A percentile compares a stretch with the other conserved stretches of the same genome.
phyloP scores from a whole-genome alignment of 2,329 filamentous ascomycete species.

The Penicillium occitanis region DNA sequence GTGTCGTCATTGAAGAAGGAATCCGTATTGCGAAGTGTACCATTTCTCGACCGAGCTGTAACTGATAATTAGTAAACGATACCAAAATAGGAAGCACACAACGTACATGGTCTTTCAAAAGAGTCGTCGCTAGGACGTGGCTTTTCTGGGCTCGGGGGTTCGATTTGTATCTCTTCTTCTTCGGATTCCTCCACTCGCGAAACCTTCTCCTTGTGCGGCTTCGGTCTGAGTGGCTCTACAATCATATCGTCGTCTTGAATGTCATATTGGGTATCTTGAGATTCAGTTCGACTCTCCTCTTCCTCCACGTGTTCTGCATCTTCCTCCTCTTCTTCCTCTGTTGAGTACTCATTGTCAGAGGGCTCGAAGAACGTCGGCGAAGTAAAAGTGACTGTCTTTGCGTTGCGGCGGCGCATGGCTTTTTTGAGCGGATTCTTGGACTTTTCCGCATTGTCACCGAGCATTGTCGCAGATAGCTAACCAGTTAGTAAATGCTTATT shows the following conservation, averaged over 20 bases:
- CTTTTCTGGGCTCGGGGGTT: constrained; percentile 38
- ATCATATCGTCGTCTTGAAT: constrained; percentile 40
- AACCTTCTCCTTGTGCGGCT: constrained; percentile 40
- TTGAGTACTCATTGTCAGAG: constrained; percentile 81
- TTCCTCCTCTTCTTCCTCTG: constrained; percentile 62
- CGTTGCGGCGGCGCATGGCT: constrained; percentile 75
- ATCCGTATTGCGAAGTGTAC: constrained; percentile 85
- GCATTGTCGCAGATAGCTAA: constrained; percentile 68
- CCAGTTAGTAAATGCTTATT: constrained; percentile 1
- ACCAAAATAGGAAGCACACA: not conserved
- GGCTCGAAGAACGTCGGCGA: constrained; percentile 85
- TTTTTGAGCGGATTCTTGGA: constrained; percentile 79
- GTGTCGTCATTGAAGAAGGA: constrained; percentile 97
- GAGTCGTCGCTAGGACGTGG: constrained; percentile 66
- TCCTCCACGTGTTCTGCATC: constrained; percentile 52
- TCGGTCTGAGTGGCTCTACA: constrained; percentile 47
- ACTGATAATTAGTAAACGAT: constrained; percentile 23
- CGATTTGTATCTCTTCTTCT: constrained; percentile 29
- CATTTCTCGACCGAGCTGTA: constrained; percentile 67
- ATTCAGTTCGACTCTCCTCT: constrained; percentile 37
- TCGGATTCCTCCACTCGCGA: constrained; percentile 28
- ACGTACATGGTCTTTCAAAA: constrained; percentile 50
- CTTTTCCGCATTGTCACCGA: constrained; percentile 73
- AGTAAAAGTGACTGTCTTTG: constrained; percentile 83
- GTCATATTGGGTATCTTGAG: constrained; percentile 33